Base-by-base conservation (phyloP, 371 early-diverging fungal species). In the Dichotomocladium elegans region DNA sequence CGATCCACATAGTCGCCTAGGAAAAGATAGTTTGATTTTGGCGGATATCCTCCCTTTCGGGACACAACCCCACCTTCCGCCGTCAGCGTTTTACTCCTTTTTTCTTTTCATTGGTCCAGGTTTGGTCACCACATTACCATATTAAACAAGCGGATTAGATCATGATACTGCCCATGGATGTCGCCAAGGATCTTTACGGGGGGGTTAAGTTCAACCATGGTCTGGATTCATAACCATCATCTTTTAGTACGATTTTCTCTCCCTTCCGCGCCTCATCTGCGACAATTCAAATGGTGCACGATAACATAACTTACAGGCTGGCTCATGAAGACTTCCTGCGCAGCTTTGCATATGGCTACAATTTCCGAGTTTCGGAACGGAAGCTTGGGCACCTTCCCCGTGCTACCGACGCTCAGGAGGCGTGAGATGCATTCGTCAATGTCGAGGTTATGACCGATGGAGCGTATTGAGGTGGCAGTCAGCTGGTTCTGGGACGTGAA, bases 1-100 rank as follows among this genome's bases (percentile, higher is more conserved):
- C 99, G 83, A 68, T 98, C 95, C 19, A 98, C 99, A 74, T 97
- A 98, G 66, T 98, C 99, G 28, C 96, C 96, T 52, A 98, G 66
- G 73, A 98, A 96, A 37, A 98, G 72, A 63, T 91, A 96, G 81
- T 90, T 95, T 68, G 86, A 79, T 61, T 77, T 82, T n/a, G 87
- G 96, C 51, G 87, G 96, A 76, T 83, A 92, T 33, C 89, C 97
- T 14, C 74, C 77, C 85, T 79, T 33, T 3, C 37, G 30, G 3
- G 21, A 26, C 19, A 15, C 30, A 26, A 33, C n/a, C n/a, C 12
- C 10, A n/a, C 34, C 2, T 33, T 33, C 34, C 34, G n/a, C 3
- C n/a, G 14, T 17, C 12, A n/a, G 35, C 5, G 35, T 48, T 24
- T 41, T 17, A 27, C 15, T 19, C 22, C 28, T 21, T 25, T 12